A percentile compares a stretch with the other conserved stretches of the same genome.
These are phyloP conservation scores for Claviceps monticola DNA, from an alignment of 2,329 filamentous ascomycete species.

Conservation along the genomic window DNA sequence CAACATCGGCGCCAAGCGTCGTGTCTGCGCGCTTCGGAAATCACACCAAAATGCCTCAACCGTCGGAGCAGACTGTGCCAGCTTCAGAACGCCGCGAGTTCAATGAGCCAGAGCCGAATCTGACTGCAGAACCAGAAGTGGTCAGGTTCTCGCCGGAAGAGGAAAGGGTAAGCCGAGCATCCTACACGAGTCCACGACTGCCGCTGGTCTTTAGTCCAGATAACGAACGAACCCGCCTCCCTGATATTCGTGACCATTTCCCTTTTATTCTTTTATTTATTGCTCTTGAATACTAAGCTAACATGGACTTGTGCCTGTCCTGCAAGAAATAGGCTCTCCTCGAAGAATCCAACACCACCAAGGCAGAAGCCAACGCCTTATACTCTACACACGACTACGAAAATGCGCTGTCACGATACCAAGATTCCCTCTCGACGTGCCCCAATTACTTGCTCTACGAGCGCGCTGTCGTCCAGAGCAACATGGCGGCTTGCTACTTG, in stretches of 20 bases:
- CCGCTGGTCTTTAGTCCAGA: neutral
- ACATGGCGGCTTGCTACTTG: slow-evolving; percentile 78
- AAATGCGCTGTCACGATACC: slow-evolving; percentile 70
- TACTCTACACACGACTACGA: slow-evolving; percentile 61
- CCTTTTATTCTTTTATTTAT: neutral
- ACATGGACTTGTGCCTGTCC: neutral
- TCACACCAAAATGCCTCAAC: neutral
- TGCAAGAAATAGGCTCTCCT: slow-evolving; percentile 44
- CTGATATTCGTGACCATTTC: neutral
- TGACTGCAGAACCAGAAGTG: slow-evolving; percentile 12
- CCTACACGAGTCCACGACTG: too few relatives aligned
- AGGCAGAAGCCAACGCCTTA: slow-evolving; percentile 63
- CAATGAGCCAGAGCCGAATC: neutral
- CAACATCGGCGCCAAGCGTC: neutral
- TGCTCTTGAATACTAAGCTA: neutral
- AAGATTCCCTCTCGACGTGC: slow-evolving; percentile 62
- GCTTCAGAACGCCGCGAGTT: neutral
- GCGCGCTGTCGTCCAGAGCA: slow-evolving; percentile 72
- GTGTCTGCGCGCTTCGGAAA: neutral
- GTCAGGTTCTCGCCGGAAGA: slow-evolving; percentile 38
- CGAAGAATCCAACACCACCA: slow-evolving; percentile 56
- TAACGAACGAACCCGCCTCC: neutral
- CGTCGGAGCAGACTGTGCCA: neutral
- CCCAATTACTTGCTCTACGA: slow-evolving; percentile 82
- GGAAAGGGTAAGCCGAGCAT: slow-evolving; percentile 30